Evolutionary conservation across 352 stramenopile genomes (phyloP).

Genomic region (Phytophthora kernoviae): DNA sequence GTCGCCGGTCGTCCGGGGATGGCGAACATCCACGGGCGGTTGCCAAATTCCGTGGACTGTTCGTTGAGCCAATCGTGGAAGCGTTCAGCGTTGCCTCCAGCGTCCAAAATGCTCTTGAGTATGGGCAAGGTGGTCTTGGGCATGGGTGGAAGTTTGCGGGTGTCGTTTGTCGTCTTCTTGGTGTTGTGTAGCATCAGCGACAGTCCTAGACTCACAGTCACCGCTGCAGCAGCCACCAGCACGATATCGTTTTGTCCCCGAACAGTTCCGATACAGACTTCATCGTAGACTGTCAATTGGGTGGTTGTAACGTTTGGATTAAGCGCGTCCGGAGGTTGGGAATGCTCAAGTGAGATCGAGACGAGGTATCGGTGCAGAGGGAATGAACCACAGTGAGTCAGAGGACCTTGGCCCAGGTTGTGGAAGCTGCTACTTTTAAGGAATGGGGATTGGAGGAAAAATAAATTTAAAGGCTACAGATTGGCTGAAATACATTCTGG

Average conservation of each 20-base stretch:
- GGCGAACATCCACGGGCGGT: slow-evolving; percentile 44
- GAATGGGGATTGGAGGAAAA: too few relatives aligned
- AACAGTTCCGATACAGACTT: slow-evolving; percentile 26
- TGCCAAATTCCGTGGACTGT: slow-evolving; percentile 38
- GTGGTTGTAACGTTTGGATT: not conserved
- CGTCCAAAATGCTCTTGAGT: slow-evolving; percentile 47
- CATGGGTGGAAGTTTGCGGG: slow-evolving; percentile 28
- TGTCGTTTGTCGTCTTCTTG: slow-evolving; percentile 22
- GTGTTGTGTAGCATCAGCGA: slow-evolving; percentile 26
- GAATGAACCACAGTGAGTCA: not conserved
- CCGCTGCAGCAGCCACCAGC: slow-evolving; percentile 18
- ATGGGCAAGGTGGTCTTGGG: slow-evolving; percentile 39
- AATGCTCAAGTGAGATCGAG: not conserved
- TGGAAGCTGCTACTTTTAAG: too few relatives aligned
- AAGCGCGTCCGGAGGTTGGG: not conserved
- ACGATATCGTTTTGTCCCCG: slow-evolving; percentile 16
- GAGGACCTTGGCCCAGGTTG: not conserved
- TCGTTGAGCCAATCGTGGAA: slow-evolving; percentile 61
- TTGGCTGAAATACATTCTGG: not conserved
- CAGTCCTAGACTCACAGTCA: slow-evolving; percentile 32
- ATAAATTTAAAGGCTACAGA: too few relatives aligned
- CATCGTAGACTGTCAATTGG: slow-evolving; percentile 14
- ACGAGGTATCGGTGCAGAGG: not conserved
- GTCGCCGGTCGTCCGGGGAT: slow-evolving; percentile 37
- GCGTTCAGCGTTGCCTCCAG: slow-evolving; percentile 25